phyloP scores from a whole-genome alignment of 208 protist genomes.

The Crithidia bombi region DNA sequence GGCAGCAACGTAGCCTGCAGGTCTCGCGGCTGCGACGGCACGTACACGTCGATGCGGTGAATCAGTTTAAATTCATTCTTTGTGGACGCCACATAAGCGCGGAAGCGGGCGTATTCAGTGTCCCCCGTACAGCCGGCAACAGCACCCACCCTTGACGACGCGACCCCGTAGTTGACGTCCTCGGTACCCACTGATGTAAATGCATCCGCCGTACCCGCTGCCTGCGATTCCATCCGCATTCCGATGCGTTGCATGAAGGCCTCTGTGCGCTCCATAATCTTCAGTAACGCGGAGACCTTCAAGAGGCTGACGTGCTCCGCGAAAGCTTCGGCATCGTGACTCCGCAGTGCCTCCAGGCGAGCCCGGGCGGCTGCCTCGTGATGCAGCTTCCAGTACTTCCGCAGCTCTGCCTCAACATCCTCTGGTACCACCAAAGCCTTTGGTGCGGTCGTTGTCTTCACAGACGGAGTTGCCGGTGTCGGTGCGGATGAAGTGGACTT shows the following conservation, averaged over 20 bases:
- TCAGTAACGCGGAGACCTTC: conserved; percentile 55
- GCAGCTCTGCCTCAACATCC: conserved; percentile 39
- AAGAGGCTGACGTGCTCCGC: conserved; percentile 51
- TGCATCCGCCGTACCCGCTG: background rate
- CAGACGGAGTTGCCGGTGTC: too few relatives aligned
- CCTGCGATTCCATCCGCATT: conserved; percentile 32
- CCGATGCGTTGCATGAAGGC: conserved; percentile 66
- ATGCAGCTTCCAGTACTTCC: conserved; percentile 48
- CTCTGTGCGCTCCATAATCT: conserved; percentile 73
- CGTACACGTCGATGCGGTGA: conserved; percentile 50
- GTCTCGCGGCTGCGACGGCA: conserved; percentile 37
- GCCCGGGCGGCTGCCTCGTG: conserved; percentile 46
- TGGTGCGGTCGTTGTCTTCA: too few relatives aligned
- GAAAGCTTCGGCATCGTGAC: conserved; percentile 56
- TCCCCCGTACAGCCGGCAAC: background rate
- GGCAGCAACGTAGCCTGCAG: conserved; percentile 84
- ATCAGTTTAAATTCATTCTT: conserved; percentile 61
- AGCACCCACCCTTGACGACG: background rate
- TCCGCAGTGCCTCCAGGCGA: conserved; percentile 43
- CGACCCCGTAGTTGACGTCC: background rate
- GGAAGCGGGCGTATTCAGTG: conserved; percentile 49
- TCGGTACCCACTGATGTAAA: background rate
- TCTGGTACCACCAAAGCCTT: conserved; percentile 20
- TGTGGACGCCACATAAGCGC: conserved; percentile 51
- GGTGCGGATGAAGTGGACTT: too few relatives aligned